A percentile compares a stretch with the other conserved stretches of the same genome.
Evolutionary conservation across 257 asterid genomes (phyloP).

Genomic region (Capsicum pubescens): DNA sequence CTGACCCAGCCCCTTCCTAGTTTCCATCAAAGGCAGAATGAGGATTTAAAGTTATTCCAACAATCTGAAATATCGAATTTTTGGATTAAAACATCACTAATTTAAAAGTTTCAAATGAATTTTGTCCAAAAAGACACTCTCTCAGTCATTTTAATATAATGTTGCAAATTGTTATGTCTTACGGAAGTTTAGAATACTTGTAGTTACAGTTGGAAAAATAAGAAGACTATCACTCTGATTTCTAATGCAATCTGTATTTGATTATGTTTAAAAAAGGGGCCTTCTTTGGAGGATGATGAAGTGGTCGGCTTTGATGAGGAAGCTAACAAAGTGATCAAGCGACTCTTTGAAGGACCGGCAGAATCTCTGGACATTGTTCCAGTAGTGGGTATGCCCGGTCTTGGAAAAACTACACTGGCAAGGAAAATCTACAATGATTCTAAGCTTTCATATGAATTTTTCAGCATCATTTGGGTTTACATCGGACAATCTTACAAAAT

Average conservation of each 20-base stretch:
- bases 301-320: slow-evolving; percentile 29
- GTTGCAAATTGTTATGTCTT: too few species aligned
- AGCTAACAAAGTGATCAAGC: slow-evolving; percentile 28
- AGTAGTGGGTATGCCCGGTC: slow-evolving; percentile 50
- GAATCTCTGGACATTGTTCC: slow-evolving; percentile 36
- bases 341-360: slow-evolving; percentile 30
- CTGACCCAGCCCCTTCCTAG: too few species aligned
- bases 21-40: too few species aligned
- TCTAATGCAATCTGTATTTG: too few species aligned
- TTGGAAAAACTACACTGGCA: slow-evolving; percentile 53
- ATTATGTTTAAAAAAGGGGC: not conserved
- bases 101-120: too few species aligned
- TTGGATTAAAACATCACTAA: too few species aligned
- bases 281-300: slow-evolving; percentile 26
- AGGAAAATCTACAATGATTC: slow-evolving; percentile 39
- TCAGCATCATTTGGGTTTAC: slow-evolving; percentile 40
- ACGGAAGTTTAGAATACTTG: too few species aligned
- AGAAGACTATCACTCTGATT: not conserved
- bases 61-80: too few species aligned
- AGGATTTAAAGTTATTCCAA: too few species aligned
- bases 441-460: slow-evolving; percentile 30
- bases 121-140: too few species aligned
- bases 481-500: not conserved
- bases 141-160: too few species aligned
- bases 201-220: too few species aligned